Conservation (phyloP, 139 green algal genomes). For the Chlorella sp. region DNA sequence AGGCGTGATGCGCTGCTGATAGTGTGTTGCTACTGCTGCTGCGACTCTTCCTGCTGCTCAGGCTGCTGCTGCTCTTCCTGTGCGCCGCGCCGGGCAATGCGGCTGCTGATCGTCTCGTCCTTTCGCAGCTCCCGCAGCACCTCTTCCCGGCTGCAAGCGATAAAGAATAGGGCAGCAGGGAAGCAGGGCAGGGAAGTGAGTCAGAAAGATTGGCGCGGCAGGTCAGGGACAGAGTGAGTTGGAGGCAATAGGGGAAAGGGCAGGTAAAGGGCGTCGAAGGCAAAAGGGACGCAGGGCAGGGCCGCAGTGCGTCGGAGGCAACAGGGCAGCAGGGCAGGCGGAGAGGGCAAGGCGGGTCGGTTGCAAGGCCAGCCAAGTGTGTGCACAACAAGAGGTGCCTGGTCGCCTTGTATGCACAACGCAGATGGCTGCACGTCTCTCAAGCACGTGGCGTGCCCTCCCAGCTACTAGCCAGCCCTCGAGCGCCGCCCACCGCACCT, state of each 20-base stretch:
- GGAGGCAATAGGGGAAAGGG: not conserved
- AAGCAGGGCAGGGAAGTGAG: not conserved
- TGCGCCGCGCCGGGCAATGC: not conserved
- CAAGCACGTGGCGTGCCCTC: not conserved
- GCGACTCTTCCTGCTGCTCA: too few relatives aligned
- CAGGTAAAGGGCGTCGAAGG: too few relatives aligned
- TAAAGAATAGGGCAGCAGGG: not conserved
- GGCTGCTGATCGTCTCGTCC: not conserved
- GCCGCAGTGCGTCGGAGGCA: not conserved
- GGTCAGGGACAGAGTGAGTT: not conserved
- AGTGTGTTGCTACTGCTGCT: too few relatives aligned
- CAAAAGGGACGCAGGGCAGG: not conserved
- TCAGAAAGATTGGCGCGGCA: not conserved
- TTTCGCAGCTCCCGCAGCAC: constrained; percentile 8
- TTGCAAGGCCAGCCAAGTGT: not conserved
- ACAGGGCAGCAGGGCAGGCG: not conserved
- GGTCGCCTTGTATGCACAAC: not conserved
- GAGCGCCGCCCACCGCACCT: not conserved
- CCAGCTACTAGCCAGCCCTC: not conserved
- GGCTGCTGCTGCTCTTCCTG: not conserved
- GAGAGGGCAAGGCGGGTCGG: not conserved
- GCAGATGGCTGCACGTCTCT: too few relatives aligned
- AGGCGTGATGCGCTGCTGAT: too few relatives aligned
- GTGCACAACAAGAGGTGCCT: too few relatives aligned
- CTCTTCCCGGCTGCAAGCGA: constrained; percentile 22